Evolutionary conservation across 306 rosid genomes (phyloP), one percentile per base, ranked within the genome.

Genomic region (Cicer judaicum): DNA sequence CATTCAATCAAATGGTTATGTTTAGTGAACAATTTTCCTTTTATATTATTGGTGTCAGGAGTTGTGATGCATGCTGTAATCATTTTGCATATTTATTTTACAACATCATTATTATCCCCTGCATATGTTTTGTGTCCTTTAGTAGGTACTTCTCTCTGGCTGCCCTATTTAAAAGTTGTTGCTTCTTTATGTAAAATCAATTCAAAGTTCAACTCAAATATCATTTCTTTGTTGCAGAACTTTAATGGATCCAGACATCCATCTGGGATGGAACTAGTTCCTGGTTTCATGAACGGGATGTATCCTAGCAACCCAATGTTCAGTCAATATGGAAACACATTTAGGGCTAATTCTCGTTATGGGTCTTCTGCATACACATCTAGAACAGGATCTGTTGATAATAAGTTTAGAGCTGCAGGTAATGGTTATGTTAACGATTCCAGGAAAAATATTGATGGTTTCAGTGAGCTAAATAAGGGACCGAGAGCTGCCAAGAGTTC

Each of bases 381-480:
- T 15, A 79, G 76, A 79, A n/a, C 83, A 38, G 71, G 78, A 1
- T 62, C 64, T 54, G 40, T 40, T 40, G 65, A 72, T 56, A 12
- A 21, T 49, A 81, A 57, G 78, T 13, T 12, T 9, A 83, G 77
- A 59, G 47, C 50, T 38, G 47, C 78, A 21, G 64, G 73, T 39
- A 47, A 68, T 68, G 78, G 72, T 49, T 46, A 57, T 47, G 63
- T 41, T 67, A 72, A 64, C 19, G 63, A 63, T 75, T 63, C 62
- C 1, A 86, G 55, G 10, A 84, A 42, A 60, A 75, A 76, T 53
- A 14, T 61, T 41, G 78, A 83, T 39, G 83, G 87, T 64, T 63
- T 76, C 10, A 64, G 64, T 49, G 90, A 86, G 84, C 69, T 86
- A 44, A 83, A 70, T 46, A 86, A 78, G 82, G 90, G 90, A 76